Conservation (phyloP, 352 stramenopile species). For the Phytophthora europaea region DNA sequence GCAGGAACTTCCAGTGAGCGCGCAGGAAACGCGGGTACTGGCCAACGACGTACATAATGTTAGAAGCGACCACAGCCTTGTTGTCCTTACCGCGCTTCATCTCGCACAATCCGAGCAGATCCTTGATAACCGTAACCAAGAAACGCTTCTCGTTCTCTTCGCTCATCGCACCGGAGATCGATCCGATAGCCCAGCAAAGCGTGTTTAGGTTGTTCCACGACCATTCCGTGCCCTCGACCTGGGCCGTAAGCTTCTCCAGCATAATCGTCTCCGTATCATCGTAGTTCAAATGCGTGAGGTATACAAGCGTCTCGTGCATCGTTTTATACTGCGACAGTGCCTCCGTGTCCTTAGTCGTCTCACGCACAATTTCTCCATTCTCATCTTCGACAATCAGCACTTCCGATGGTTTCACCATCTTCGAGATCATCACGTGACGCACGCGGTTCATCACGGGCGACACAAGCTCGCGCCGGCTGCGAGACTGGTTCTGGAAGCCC, state of each 20-base stretch:
- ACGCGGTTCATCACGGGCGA: slow-evolving; percentile 94
- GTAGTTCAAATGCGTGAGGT: slow-evolving; percentile 99
- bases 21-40: slow-evolving; percentile 99
- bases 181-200: slow-evolving; percentile 99
- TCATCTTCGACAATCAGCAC: slow-evolving; percentile 99
- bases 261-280: slow-evolving; percentile 99
- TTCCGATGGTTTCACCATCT: slow-evolving; percentile 99
- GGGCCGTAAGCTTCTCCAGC: slow-evolving; percentile 97
- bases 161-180: slow-evolving; percentile 98
- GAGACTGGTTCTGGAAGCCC: slow-evolving; percentile 60
- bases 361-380: slow-evolving; percentile 97
- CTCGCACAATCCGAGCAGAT: slow-evolving; percentile 98
- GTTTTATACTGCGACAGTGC: slow-evolving; percentile 99
- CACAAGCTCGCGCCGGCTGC: slow-evolving; percentile 76
- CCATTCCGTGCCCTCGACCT: slow-evolving; percentile 91
- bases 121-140: slow-evolving; percentile 99
- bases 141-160: slow-evolving; percentile 99
- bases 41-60: slow-evolving; percentile 99
- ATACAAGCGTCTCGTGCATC: slow-evolving; percentile 99
- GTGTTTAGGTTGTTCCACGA: slow-evolving; percentile 99
- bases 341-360: slow-evolving; percentile 99
- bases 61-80: slow-evolving; percentile 99
- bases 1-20: slow-evolving; percentile 99
- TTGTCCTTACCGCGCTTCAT: slow-evolving; percentile 99
- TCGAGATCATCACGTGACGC: slow-evolving; percentile 98